Percentiles rank a stretch among this genome's conserved stretches.
phyloP scores from a whole-genome alignment of 2,329 filamentous ascomycete genomes.

The Apiospora rasikravindrae region DNA sequence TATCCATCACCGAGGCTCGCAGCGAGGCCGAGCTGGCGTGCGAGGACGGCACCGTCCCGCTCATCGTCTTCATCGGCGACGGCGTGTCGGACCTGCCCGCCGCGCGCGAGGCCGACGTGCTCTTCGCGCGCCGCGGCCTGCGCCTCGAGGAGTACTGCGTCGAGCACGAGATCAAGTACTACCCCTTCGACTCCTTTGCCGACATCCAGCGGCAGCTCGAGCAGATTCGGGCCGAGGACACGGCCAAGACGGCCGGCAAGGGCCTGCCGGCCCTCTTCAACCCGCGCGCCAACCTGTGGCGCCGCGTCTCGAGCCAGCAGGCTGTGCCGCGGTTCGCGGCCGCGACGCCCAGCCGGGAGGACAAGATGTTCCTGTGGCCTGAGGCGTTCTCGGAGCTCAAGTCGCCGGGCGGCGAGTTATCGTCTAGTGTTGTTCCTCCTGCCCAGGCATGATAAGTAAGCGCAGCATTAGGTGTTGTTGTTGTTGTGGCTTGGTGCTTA shows the following conservation, averaged over 20 bases:
- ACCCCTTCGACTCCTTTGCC: constrained; percentile 68
- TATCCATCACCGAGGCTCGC: constrained; percentile 67
- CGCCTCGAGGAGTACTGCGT: constrained; percentile 70
- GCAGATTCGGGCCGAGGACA: constrained; percentile 63
- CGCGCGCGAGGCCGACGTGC: constrained; percentile 68
- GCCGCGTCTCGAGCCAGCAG: constrained; percentile 63
- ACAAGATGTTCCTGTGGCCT: constrained; percentile 68
- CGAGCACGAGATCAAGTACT: constrained; percentile 64
- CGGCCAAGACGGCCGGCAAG: constrained; percentile 62
- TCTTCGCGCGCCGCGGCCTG: constrained; percentile 70
- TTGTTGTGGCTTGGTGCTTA: not conserved
- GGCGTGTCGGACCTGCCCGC: constrained; percentile 71
- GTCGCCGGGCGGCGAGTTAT: constrained; percentile 31
- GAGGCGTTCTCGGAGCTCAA: constrained; percentile 58
- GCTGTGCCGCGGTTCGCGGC: constrained; percentile 47
- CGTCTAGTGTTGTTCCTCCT: not conserved
- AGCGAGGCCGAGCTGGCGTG: constrained; percentile 56
- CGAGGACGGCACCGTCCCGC: constrained; percentile 65
- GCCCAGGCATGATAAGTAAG: constrained; percentile 15
- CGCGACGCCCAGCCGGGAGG: constrained; percentile 55
- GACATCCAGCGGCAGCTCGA: constrained; percentile 67
- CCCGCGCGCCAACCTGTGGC: constrained; percentile 71
- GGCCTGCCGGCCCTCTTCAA: constrained; percentile 68
- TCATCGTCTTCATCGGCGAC: constrained; percentile 74
- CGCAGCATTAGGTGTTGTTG: not conserved